Base-by-base conservation (phyloP, 2,329 filamentous ascomycete species). In the Myriosclerotinia duriaeana region DNA sequence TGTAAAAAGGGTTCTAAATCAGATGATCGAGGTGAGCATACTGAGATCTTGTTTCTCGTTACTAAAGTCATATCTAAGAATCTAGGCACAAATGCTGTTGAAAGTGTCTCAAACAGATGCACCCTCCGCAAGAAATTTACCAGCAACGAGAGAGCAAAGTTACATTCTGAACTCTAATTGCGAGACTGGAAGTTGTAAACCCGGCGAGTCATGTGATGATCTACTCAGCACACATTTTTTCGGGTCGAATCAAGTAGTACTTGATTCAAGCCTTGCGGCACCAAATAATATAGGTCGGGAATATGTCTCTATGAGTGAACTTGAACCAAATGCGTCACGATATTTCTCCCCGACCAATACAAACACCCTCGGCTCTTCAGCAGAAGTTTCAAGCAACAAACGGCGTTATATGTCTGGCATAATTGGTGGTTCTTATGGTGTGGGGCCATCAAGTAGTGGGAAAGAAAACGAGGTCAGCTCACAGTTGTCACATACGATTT, bases 1-100 rank as follows among this genome's bases (percentile, higher is more conserved):
- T 60, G 48, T 65, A 7, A 54, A 36, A 59, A 52, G 36, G 12
- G 38, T 65, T n/a, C 26, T 65, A 30, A 38, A 65, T 22, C 54
- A 65, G 11, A 65, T 65, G 63, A 65, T 65, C 42, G 53, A 65
- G 54, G 63, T 60, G 34, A 42, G 63, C 12, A 50, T 42, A 9
- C 15, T 46, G 26, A 7, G 34, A 30, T 34, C 54, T 53, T 50
- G 14, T 22, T 22, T 2, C 14, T 50, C 17, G 15, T 65, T 17
- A 30, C 20, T 22, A 12, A n/a, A 59, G 36, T n/a, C 14, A 22
- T 26, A 11, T 42, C 54, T 65, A 59, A 65, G 17, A 36, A 36
- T 14, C 26, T 17, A 65, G 53, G 36, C 26, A 17, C 34, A 52
- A 26, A 40, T 62, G n/a, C 34, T 62, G 22, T n/a, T 52, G 46